phyloP scores from a whole-genome alignment of 768 basidiomycete species.

The Termitomyces sp. region DNA sequence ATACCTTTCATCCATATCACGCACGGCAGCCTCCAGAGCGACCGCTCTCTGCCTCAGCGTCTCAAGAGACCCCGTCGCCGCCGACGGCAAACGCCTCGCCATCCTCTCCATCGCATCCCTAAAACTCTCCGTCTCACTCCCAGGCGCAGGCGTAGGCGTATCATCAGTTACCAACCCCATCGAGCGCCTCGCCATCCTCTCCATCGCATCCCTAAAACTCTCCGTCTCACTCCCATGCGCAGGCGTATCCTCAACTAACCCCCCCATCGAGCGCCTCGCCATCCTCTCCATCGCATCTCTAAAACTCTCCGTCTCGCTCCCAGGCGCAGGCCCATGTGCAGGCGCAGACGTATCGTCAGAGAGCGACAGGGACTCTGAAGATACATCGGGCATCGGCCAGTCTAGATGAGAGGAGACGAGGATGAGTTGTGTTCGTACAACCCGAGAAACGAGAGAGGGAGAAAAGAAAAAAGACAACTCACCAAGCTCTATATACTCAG shows the following conservation, averaged over 20 bases:
- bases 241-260: no score
- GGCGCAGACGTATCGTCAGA: neutral
- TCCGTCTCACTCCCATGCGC: no score
- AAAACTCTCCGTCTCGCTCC: no score
- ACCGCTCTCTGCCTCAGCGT: neutral
- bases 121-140: neutral
- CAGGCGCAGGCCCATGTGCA: no score
- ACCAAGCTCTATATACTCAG: neutral
- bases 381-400: neutral
- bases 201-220: neutral
- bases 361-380: neutral
- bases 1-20: neutral
- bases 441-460: neutral
- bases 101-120: neutral
- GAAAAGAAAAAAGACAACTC: neutral
- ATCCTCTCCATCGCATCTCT: neutral
- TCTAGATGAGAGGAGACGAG: neutral
- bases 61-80: neutral
- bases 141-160: no score
- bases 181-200: neutral
- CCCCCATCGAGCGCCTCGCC: neutral
- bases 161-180: no score
- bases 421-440: no score
- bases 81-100: neutral
- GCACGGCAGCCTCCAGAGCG: slow-evolving; percentile 3